Evolutionary conservation across 2,329 filamentous ascomycete genomes (phyloP).

Genomic region (Diaporthe vaccinii): DNA sequence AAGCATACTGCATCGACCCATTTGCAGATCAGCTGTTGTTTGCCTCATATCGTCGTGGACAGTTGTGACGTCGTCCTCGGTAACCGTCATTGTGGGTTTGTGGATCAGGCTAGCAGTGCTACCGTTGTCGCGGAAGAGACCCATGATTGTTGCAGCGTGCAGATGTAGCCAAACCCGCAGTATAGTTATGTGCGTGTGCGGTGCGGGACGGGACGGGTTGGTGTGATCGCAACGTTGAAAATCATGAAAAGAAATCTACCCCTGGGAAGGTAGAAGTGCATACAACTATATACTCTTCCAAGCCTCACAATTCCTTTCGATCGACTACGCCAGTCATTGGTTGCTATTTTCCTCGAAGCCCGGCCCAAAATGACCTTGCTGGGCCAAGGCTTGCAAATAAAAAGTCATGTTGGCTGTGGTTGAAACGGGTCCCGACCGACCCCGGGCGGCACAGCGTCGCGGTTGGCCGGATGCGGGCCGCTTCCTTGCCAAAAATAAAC

Average conservation of each 20-base stretch:
- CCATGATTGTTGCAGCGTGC: background rate
- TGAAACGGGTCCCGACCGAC: slow-evolving; percentile 25
- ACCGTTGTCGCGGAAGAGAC: background rate
- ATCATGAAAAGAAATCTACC: background rate
- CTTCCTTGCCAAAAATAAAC: slow-evolving; percentile 24
- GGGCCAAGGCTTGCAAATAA: background rate
- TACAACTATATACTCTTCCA: background rate
- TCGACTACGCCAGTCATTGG: background rate
- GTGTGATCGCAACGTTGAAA: background rate
- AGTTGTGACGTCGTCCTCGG: slow-evolving; percentile 13
- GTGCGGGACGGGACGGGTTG: background rate
- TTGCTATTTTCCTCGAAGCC: background rate
- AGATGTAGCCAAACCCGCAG: background rate
- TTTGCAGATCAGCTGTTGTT: background rate
- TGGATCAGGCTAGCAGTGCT: slow-evolving; percentile 9
- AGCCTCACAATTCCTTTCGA: background rate
- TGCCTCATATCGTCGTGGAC: background rate
- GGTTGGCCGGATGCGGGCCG: background rate
- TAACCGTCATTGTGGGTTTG: background rate
- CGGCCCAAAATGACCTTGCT: background rate
- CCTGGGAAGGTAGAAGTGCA: background rate
- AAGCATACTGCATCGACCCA: background rate
- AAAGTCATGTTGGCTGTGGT: background rate
- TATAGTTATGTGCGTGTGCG: background rate
- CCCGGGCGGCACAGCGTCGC: background rate